Evolutionary conservation across 2,329 filamentous ascomycete species (phyloP).

Genomic region (Ascochyta rabiei): DNA sequence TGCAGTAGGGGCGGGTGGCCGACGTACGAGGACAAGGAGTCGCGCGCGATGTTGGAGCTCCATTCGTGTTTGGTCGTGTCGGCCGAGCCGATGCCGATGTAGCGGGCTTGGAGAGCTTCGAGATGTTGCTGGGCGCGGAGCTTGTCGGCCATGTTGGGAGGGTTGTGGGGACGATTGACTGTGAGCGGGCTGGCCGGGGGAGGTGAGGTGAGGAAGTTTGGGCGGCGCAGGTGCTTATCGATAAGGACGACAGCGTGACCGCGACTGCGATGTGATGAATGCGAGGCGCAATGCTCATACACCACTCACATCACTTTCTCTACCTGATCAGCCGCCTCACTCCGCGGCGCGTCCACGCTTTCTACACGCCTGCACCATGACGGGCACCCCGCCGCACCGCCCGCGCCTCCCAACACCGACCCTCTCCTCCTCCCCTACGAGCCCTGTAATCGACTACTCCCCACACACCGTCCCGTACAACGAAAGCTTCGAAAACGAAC

Average conservation of each 20-base stretch:
- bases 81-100: slow-evolving; percentile 92
- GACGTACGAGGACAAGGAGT: slow-evolving; percentile 86
- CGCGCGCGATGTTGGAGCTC: slow-evolving; percentile 92
- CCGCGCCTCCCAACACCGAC: slow-evolving; percentile 42
- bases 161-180: background rate
- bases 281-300: slow-evolving; percentile 1
- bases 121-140: slow-evolving; percentile 97
- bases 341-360: background rate
- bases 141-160: slow-evolving; percentile 77
- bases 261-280: background rate
- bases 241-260: background rate
- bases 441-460: slow-evolving; percentile 49
- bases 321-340: background rate
- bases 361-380: slow-evolving; percentile 15
- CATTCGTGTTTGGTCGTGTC: slow-evolving; percentile 98
- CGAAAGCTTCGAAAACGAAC: slow-evolving; percentile 52
- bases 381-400: slow-evolving; percentile 17
- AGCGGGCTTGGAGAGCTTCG: slow-evolving; percentile 93
- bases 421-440: slow-evolving; percentile 35
- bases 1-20: slow-evolving; percentile 87
- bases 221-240: background rate
- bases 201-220: background rate
- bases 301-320: background rate
- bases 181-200: background rate
- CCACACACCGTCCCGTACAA: slow-evolving; percentile 53